These are phyloP conservation scores for Debaryomycetaceae sp. DNA, from an alignment of 1,139 yeast genomes.

Conservation along the genomic window DNA sequence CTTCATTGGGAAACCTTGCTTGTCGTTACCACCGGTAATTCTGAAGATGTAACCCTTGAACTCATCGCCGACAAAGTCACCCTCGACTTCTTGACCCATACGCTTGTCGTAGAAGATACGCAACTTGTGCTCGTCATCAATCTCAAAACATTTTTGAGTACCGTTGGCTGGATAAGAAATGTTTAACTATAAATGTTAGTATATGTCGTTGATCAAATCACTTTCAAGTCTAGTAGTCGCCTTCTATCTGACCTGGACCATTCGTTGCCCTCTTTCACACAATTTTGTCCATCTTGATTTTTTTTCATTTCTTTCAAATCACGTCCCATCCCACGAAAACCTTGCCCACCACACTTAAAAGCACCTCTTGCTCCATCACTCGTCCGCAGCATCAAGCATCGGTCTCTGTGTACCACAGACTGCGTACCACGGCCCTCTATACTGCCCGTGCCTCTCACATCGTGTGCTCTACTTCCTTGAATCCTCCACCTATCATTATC, in stretches of 20 bases:
- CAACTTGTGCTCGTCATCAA: conserved; percentile 98
- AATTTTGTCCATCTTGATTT: conserved; percentile 1
- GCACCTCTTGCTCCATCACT: too few relatives aligned
- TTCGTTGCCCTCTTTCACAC: neutral
- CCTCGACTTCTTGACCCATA: conserved; percentile 99
- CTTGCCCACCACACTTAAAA: too few relatives aligned
- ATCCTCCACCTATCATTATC: neutral
- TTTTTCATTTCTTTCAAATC: too few relatives aligned
- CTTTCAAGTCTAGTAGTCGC: neutral
- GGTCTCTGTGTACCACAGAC: too few relatives aligned
- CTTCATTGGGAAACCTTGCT: conserved; percentile 99
- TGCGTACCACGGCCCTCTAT: too few relatives aligned
- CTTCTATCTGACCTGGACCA: too few relatives aligned
- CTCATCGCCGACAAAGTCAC: conserved; percentile 97
- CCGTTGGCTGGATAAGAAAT: conserved; percentile 99
- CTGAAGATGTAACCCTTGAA: conserved; percentile 99
- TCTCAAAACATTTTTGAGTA: conserved; percentile 96
- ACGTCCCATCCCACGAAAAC: too few relatives aligned
- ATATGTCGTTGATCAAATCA: neutral
- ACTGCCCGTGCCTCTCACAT: too few relatives aligned
- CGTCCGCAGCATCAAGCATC: too few relatives aligned
- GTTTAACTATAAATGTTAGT: conserved; percentile 64
- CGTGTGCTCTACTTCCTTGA: neutral
- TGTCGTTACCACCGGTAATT: conserved; percentile 99
- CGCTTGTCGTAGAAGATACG: conserved; percentile 99